Evolutionary conservation across 2,329 filamentous ascomycete genomes (phyloP).

Genomic region (Raffaelea ambrosiae): DNA sequence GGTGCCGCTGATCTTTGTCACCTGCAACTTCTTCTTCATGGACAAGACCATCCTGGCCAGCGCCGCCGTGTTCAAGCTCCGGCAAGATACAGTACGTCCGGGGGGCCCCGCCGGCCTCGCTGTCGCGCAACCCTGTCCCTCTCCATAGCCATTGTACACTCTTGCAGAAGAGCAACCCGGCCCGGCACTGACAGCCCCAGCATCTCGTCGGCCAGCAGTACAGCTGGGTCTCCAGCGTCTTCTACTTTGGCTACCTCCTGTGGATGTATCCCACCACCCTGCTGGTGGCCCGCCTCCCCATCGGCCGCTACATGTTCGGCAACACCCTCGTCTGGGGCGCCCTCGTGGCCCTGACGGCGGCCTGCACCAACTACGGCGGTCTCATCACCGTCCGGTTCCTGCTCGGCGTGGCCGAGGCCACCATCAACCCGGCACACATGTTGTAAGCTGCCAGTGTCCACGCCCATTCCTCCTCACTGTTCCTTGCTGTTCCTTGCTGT

Average conservation of each 20-base stretch:
- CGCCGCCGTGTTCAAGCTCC: conserved; percentile 48
- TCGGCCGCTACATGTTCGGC: conserved; percentile 10
- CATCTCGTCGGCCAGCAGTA: conserved; percentile 34
- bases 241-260: conserved; percentile 33
- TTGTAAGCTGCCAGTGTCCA: background rate
- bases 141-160: no score
- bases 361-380: conserved; percentile 21
- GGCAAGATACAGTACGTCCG: conserved; percentile 28
- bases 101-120: no score
- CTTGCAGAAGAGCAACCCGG: no score
- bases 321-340: conserved; percentile 10
- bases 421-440: conserved; percentile 46
- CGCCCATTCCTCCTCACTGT: no score
- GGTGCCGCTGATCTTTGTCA: conserved; percentile 47
- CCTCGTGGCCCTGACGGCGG: conserved; percentile 7
- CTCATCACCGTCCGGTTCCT: conserved; percentile 44
- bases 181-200: no score
- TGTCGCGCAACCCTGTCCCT: no score
- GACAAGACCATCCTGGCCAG: conserved; percentile 51
- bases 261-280: conserved; percentile 25
- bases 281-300: conserved; percentile 10
- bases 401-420: conserved; percentile 46
- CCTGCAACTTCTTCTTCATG: conserved; percentile 53
- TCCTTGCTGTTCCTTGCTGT: no score
- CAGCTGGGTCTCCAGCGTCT: conserved; percentile 35